phyloP scores from a whole-genome alignment of 2,329 filamentous ascomycete genomes.

The Claviceps monticola region DNA sequence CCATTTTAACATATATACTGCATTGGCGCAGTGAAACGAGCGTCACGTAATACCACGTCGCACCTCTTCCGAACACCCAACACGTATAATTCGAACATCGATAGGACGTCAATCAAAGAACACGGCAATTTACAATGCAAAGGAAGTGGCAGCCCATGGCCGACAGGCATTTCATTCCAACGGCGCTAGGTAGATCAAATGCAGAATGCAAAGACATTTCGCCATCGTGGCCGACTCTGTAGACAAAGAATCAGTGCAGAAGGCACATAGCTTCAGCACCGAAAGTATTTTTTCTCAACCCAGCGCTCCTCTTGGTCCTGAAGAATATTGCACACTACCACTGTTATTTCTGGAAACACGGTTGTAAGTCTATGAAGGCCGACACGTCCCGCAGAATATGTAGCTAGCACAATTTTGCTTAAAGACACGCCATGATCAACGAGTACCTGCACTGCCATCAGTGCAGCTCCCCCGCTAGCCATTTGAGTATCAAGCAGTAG shows the following conservation, averaged over 20 bases:
- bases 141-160: neutral
- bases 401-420: slow-evolving; percentile 79
- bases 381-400: slow-evolving; percentile 74
- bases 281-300: slow-evolving; percentile 81
- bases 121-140: neutral
- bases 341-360: slow-evolving; percentile 76
- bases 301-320: slow-evolving; percentile 74
- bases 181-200: too few relatives aligned
- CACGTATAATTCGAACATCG: too few relatives aligned
- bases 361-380: slow-evolving; percentile 75
- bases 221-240: neutral
- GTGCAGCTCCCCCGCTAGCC: slow-evolving; percentile 68
- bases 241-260: neutral
- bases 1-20: too few relatives aligned
- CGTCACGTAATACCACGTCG: too few relatives aligned
- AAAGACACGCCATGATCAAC: slow-evolving; percentile 84
- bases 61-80: too few relatives aligned
- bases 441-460: slow-evolving; percentile 95
- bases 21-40: too few relatives aligned
- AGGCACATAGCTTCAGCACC: slow-evolving; percentile 42
- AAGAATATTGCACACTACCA: slow-evolving; percentile 73
- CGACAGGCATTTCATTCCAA: too few relatives aligned
- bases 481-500: slow-evolving; percentile 87
- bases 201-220: neutral
- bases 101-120: neutral